These are phyloP conservation scores for Rhodocollybia butyracea DNA, from an alignment of 768 basidiomycete genomes.

Conservation along the genomic window DNA sequence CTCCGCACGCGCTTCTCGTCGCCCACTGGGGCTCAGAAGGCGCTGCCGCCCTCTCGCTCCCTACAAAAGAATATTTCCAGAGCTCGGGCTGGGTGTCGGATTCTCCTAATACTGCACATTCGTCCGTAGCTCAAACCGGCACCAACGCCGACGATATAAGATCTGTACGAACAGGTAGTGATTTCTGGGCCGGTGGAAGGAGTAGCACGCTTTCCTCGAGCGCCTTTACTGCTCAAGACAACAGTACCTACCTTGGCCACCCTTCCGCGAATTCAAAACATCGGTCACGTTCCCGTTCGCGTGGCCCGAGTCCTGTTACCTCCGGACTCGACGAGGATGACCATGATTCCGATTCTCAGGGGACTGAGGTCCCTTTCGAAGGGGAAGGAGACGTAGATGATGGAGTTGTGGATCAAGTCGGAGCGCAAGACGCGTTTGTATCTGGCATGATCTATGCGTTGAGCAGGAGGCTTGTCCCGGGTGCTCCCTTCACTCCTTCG, in stretches of 20 bases:
- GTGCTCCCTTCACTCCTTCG: conserved; percentile 71
- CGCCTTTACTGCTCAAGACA: conserved; percentile 44
- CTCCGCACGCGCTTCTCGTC: conserved; percentile 76
- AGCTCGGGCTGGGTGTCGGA: conserved; percentile 78
- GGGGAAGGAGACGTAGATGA: conserved; percentile 36
- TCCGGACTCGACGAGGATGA: conserved; percentile 33
- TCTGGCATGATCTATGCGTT: conserved; percentile 85
- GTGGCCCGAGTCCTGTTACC: background rate
- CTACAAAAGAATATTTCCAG: conserved; percentile 84
- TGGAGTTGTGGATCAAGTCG: conserved; percentile 64
- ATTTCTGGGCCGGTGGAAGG: conserved; percentile 68
- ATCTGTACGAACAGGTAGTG: conserved; percentile 66
- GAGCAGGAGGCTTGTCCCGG: conserved; percentile 68
- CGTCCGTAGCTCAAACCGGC: too few relatives aligned
- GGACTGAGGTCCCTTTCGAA: conserved; percentile 56
- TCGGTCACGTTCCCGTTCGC: conserved; percentile 5
- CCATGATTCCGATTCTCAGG: conserved; percentile 58
- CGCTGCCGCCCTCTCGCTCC: conserved; percentile 75
- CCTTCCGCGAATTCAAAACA: background rate
- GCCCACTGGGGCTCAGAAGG: conserved; percentile 80
- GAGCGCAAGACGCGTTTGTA: conserved; percentile 81
- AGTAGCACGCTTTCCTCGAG: conserved; percentile 55
- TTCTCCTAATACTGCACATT: too few relatives aligned
- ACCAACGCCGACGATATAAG: conserved; percentile 32
- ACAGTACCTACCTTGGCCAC: conserved; percentile 15